A percentile compares a stretch with the other conserved stretches of the same genome.
phyloP scores from a whole-genome alignment of 2,329 filamentous ascomycete species.

The Penicillium sp. region DNA sequence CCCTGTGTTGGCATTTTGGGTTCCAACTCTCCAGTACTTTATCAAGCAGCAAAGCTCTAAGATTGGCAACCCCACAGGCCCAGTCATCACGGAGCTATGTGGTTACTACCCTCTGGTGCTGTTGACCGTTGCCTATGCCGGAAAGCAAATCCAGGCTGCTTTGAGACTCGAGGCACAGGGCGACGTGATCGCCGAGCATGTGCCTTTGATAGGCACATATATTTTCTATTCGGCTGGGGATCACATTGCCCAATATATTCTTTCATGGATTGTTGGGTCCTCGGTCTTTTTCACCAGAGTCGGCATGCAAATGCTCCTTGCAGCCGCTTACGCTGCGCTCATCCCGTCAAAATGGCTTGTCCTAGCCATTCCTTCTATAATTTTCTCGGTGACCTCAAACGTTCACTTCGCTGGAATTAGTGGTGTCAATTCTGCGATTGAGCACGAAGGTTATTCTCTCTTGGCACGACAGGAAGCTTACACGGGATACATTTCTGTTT shows the following conservation, averaged over 20 bases:
- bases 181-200: conserved; percentile 59
- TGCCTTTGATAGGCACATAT: conserved; percentile 66
- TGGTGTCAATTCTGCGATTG: conserved; percentile 65
- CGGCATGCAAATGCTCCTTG: conserved; percentile 68
- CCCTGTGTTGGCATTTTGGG: conserved; percentile 71
- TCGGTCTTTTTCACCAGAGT: conserved; percentile 66
- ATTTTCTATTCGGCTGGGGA: conserved; percentile 57
- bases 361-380: conserved; percentile 67
- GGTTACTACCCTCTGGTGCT: conserved; percentile 69
- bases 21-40: conserved; percentile 69
- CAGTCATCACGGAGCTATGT: conserved; percentile 68
- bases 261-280: conserved; percentile 57
- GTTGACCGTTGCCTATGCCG: conserved; percentile 63
- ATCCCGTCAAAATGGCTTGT: conserved; percentile 68
- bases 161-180: conserved; percentile 57
- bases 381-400: conserved; percentile 65
- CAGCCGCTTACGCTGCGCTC: conserved; percentile 62
- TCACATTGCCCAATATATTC: conserved; percentile 39
- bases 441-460: conserved; percentile 66
- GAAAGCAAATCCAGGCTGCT: conserved; percentile 60
- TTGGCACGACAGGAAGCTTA: conserved; percentile 79
- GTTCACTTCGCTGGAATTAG: conserved; percentile 66
- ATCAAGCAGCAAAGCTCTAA: conserved; percentile 64
- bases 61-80: conserved; percentile 69
- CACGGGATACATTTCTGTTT: conserved; percentile 88